phyloP scores from a whole-genome alignment of 2,329 filamentous ascomycete species.

The Xylariaceae sp. region DNA sequence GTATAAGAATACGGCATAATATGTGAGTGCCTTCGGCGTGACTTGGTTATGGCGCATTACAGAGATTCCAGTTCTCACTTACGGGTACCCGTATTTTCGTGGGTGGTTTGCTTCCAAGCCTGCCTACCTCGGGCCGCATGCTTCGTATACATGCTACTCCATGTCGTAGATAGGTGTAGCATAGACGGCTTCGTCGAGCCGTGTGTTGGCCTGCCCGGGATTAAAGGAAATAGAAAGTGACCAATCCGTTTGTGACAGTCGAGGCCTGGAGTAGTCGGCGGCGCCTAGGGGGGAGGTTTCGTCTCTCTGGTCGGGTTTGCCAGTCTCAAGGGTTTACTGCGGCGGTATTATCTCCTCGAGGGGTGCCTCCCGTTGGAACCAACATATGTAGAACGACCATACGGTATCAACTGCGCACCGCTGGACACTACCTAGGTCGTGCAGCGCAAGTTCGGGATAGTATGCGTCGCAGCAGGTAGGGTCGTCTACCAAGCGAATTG shows the following conservation, averaged over 20 bases:
- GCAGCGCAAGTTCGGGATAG: neutral
- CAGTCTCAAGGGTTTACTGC: conserved; percentile 4
- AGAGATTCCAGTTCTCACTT: neutral
- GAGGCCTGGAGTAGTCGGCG: neutral
- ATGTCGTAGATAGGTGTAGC: neutral
- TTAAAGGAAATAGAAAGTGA: conserved; percentile 7
- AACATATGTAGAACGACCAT: neutral
- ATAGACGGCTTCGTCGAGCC: neutral
- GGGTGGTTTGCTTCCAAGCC: neutral
- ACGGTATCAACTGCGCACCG: conserved; percentile 1
- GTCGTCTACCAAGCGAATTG: conserved; percentile 3
- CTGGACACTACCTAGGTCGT: neutral
- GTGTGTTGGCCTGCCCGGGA: conserved; percentile 7
- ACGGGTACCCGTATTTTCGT: neutral
- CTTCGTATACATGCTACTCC: neutral
- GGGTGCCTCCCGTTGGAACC: neutral
- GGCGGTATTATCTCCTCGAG: neutral
- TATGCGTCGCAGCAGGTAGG: neutral
- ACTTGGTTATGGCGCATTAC: conserved; percentile 3
- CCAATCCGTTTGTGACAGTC: conserved; percentile 9
- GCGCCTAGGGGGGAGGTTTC: neutral
- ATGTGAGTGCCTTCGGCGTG: conserved; percentile 5
- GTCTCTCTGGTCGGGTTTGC: neutral
- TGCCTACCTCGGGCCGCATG: neutral
- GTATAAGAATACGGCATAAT: neutral